Evolutionary conservation across 805 yeast genomes (phyloP).

Genomic region (Metschnikowia anglica): DNA sequence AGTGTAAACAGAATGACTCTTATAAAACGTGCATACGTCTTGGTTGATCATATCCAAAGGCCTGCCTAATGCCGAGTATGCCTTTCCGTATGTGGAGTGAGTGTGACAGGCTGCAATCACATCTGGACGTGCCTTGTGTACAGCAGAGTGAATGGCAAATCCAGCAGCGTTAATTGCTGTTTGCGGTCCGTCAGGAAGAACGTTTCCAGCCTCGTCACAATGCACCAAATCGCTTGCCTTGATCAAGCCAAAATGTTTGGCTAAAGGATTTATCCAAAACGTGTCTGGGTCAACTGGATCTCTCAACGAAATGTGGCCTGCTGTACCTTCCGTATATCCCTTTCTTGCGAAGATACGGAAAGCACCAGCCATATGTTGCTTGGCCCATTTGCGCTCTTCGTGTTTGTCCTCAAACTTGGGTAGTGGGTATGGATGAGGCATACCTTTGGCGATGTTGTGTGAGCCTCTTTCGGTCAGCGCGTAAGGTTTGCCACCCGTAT

Average conservation of each 20-base stretch:
- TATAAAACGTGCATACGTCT: constrained; percentile 69
- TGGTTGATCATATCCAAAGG: constrained; percentile 79
- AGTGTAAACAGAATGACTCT: constrained; percentile 60
- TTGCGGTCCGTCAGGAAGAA: constrained; percentile 56
- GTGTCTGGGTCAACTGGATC: constrained; percentile 80
- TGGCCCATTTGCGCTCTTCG: constrained; percentile 52
- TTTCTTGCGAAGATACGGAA: constrained; percentile 80
- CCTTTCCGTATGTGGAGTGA: constrained; percentile 63
- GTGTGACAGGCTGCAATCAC: constrained; percentile 72
- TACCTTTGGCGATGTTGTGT: constrained; percentile 59
- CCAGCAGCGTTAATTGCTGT: constrained; percentile 67
- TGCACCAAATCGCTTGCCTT: constrained; percentile 42
- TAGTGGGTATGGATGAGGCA: constrained; percentile 47
- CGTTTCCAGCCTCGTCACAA: constrained; percentile 59
- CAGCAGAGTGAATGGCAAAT: constrained; percentile 64
- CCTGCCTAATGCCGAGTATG: constrained; percentile 62
- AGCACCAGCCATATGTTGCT: constrained; percentile 81
- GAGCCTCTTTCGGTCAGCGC: constrained; percentile 46
- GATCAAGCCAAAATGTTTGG: constrained; percentile 60
- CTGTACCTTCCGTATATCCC: constrained; percentile 72
- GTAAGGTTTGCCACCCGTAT: constrained; percentile 36
- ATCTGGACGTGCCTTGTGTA: constrained; percentile 68
- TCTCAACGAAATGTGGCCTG: constrained; percentile 84
- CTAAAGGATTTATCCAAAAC: constrained; percentile 89
- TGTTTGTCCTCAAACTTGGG: constrained; percentile 52